These are phyloP conservation scores for Cladosporium sp. DNA, from an alignment of 2,329 filamentous ascomycete genomes.

Conservation along the genomic window DNA sequence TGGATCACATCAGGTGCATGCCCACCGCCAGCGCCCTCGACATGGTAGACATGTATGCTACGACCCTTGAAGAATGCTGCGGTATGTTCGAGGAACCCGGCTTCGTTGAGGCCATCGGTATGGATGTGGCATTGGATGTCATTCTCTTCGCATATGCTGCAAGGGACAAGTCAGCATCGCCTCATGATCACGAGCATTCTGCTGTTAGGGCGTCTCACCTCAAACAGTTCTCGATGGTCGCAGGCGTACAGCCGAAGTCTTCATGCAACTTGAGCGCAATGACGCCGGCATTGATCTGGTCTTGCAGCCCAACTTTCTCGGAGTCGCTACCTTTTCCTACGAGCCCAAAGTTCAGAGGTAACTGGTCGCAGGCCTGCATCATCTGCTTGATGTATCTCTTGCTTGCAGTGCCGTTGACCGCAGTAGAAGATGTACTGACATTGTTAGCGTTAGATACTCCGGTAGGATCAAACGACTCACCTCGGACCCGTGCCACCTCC, in stretches of 20 bases:
- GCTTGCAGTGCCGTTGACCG: constrained; percentile 87
- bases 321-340: constrained; percentile 91
- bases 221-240: constrained; percentile 83
- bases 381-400: constrained; percentile 79
- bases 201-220: background rate
- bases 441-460: constrained; percentile 45
- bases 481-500: constrained; percentile 83
- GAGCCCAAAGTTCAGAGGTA: constrained; percentile 86
- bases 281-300: constrained; percentile 77
- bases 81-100: constrained; percentile 87
- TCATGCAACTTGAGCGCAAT: constrained; percentile 91
- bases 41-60: constrained; percentile 93
- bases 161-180: background rate
- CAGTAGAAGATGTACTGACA: constrained; percentile 74
- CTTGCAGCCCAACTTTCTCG: constrained; percentile 64
- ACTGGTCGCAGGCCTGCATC: constrained; percentile 76
- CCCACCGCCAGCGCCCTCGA: constrained; percentile 85
- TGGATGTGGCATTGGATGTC: constrained; percentile 91
- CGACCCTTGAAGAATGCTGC: constrained; percentile 78
- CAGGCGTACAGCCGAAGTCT: constrained; percentile 87
- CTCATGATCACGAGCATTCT: background rate
- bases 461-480: background rate
- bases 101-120: constrained; percentile 92
- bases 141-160: constrained; percentile 75
- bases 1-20: constrained; percentile 93